Evolutionary conservation across 805 yeast species (phyloP), one percentile per base, ranked within the genome.

Genomic region (Starmera amethionina): DNA sequence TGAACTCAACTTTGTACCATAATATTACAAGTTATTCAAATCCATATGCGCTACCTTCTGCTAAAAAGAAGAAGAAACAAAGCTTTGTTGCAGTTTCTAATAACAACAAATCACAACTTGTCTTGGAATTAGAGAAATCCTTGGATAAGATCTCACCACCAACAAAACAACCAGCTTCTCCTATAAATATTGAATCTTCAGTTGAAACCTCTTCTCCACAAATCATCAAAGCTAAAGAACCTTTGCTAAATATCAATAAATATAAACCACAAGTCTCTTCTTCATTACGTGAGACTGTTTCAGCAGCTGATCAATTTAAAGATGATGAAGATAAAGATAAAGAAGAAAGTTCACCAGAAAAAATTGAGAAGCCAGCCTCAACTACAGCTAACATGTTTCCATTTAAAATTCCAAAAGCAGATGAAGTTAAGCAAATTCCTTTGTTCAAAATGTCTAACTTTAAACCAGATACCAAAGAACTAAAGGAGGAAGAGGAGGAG

Each of bases 251-350:
- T 5, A 19, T 48, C 16, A 40, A 47, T 15, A 56, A 59, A 43
- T 60, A 63, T 42, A 62, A 62, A 40, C 70, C 70, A 8, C 44
- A 40, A 16, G 60, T 58, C 39, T 60, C 70, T 2, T 64, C 70
- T 0, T 62, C 68, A 0, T 44, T 65, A 36, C 55, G 68, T 13
- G 60, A 55, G 40, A 54, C 61, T 3, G 51, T 60, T 6, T 45
- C 54, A 0, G 49, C 56, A 4, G 45, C 48, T 10, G 45, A 38
- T 35, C 41, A 45, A 31, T 42, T 42, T 30, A 39, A 38, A 30
- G 34, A 34, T 11, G 19, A 35, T 15, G 42, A 35, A 27, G 34
- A 29, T 34, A 31, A 41, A n/a, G 29, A 35, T 11, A 6, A 31
- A 31, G 36, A 16, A 13, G 19, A 25, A 5, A 5, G 14, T 6